phyloP scores from a whole-genome alignment of 2,329 filamentous ascomycete species.

The Neopestalotiopsis sp. region DNA sequence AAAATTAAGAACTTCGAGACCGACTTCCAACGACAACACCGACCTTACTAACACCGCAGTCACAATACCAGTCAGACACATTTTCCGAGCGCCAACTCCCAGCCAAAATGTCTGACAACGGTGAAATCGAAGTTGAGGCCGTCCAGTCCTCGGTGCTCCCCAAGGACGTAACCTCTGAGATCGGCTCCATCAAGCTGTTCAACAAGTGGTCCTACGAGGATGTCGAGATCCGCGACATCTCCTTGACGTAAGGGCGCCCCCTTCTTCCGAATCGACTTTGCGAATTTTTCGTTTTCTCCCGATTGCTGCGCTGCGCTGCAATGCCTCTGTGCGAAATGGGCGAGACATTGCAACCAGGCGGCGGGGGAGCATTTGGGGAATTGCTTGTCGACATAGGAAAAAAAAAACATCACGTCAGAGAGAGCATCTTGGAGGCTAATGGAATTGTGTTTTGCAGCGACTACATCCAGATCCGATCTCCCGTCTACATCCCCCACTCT shows the following conservation, averaged over 20 bases:
- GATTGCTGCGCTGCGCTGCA: neutral
- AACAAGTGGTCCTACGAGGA: constrained; percentile 85
- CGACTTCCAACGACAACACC: constrained; percentile 13
- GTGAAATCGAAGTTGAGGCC: constrained; percentile 79
- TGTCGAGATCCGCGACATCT: constrained; percentile 99
- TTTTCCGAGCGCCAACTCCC: constrained; percentile 9
- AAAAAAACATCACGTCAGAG: neutral
- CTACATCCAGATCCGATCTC: constrained; percentile 99
- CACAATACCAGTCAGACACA: constrained; percentile 14
- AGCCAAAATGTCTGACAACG: constrained; percentile 77
- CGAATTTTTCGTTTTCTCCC: neutral
- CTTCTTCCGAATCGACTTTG: neutral
- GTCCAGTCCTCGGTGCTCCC: constrained; percentile 71
- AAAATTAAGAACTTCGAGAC: constrained; percentile 9
- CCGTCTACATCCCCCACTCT: constrained; percentile 99
- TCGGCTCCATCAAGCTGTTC: constrained; percentile 84
- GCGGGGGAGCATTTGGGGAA: neutral
- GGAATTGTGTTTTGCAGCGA: constrained; percentile 66
- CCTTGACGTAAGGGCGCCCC: constrained; percentile 84
- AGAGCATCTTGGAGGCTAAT: constrained; percentile 34
- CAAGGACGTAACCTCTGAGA: constrained; percentile 78
- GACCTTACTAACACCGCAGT: neutral
- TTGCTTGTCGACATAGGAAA: neutral
- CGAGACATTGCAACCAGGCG: neutral
- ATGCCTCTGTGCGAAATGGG: neutral